These are phyloP conservation scores for Hyaloperonospora brassicae DNA, from an alignment of 352 stramenopile genomes.

Conservation along the genomic window DNA sequence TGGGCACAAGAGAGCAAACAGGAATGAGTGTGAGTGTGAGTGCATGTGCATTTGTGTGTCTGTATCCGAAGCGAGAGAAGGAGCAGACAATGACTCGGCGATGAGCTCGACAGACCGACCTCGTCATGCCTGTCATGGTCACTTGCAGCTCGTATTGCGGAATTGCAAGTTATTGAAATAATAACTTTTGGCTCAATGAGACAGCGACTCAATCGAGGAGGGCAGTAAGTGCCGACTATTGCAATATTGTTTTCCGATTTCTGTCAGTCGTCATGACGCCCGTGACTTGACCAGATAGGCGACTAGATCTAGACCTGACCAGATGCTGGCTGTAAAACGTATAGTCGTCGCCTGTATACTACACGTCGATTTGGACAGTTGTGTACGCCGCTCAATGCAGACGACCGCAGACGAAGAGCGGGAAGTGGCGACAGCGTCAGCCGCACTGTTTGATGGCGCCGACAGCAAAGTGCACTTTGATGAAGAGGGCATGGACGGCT, in stretches of 20 bases:
- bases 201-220: too few species aligned
- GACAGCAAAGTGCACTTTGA: slow-evolving; percentile 41
- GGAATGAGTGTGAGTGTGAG: background rate
- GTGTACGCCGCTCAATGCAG: background rate
- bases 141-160: background rate
- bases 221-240: background rate
- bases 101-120: slow-evolving; percentile 19
- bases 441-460: slow-evolving; percentile 40
- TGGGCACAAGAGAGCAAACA: background rate
- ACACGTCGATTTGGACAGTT: slow-evolving; percentile 3
- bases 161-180: slow-evolving; percentile 3
- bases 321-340: too few species aligned
- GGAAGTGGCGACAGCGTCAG: slow-evolving; percentile 41
- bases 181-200: background rate
- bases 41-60: background rate
- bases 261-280: too few species aligned
- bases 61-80: background rate
- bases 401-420: slow-evolving; percentile 32
- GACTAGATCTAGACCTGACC: too few species aligned
- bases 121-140: slow-evolving; percentile 66
- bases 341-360: too few species aligned
- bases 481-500: slow-evolving; percentile 41
- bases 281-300: too few species aligned
- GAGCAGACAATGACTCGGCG: background rate
- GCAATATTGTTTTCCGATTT: background rate